Evolutionary conservation across 805 yeast genomes (phyloP).

Genomic region (Candida suzukii): DNA sequence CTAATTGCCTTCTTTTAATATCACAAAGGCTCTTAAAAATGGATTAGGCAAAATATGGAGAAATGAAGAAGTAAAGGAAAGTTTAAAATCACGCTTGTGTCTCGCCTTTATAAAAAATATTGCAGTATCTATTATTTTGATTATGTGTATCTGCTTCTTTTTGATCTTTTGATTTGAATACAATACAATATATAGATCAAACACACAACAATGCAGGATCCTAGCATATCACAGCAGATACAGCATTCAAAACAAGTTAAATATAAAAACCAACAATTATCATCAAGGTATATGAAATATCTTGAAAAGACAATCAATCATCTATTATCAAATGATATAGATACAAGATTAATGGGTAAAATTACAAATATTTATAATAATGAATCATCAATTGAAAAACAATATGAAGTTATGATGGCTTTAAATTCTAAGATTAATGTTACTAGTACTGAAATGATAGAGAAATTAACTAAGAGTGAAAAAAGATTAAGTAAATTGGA

Average conservation of each 20-base stretch:
- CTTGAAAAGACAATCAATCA: conserved; percentile 13
- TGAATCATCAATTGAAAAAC: conserved; percentile 17
- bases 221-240: conserved; percentile 16
- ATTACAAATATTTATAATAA: conserved; percentile 23
- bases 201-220: conserved; percentile 7
- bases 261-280: conserved; percentile 12
- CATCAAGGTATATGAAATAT: conserved; percentile 15
- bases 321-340: conserved; percentile 3
- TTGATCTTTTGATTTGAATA: no score
- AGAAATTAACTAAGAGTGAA: conserved; percentile 9
- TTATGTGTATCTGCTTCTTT: no score
- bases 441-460: conserved; percentile 6
- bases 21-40: no score
- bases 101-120: no score
- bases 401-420: conserved; percentile 10
- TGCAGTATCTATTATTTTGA: no score
- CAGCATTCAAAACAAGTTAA: conserved; percentile 16
- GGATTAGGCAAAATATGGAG: no score
- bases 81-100: no score
- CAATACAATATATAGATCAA: background rate
- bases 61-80: no score
- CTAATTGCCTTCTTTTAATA: no score
- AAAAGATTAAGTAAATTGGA: conserved; percentile 8
- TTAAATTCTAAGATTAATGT: conserved; percentile 7
- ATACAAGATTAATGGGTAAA: conserved; percentile 11